Evolutionary conservation across 257 asterid genomes (phyloP).

Genomic region (Mentha longifolia): DNA sequence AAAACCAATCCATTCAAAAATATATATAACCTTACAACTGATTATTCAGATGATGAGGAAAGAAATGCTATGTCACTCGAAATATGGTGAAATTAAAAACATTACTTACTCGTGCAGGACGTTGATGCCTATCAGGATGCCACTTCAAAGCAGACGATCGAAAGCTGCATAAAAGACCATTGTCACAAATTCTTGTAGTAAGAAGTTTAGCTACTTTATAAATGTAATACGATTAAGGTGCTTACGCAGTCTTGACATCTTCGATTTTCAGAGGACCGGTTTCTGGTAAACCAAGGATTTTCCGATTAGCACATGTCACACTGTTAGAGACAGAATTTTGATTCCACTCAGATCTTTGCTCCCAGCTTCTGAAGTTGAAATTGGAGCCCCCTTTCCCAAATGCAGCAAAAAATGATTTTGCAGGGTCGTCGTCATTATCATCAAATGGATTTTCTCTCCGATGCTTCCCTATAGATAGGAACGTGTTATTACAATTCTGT

Average conservation of each 20-base stretch:
- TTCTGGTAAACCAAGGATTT: slow-evolving; percentile 74
- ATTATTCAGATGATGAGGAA: not conserved
- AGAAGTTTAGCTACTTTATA: not conserved
- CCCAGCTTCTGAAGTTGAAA: slow-evolving; percentile 55
- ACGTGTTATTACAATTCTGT: slow-evolving; percentile 11
- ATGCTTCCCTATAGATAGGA: slow-evolving; percentile 53
- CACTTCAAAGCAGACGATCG: slow-evolving; percentile 83
- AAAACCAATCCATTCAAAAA: not conserved
- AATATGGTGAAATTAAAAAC: not conserved
- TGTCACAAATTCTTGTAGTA: not conserved
- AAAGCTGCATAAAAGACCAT: slow-evolving; percentile 56
- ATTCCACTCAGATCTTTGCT: slow-evolving; percentile 50
- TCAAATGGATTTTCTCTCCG: slow-evolving; percentile 44
- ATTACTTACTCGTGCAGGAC: slow-evolving; percentile 67
- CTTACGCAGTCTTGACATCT: slow-evolving; percentile 95
- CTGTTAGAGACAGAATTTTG: slow-evolving; percentile 40
- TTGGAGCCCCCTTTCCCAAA: slow-evolving; percentile 56
- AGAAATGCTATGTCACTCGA: not conserved
- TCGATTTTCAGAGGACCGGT: slow-evolving; percentile 71
- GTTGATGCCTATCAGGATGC: slow-evolving; percentile 97
- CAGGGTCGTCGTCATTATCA: slow-evolving; percentile 50
- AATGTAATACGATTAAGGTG: slow-evolving; percentile 22
- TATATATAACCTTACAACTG: not conserved
- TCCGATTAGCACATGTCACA: slow-evolving; percentile 56
- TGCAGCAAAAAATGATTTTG: slow-evolving; percentile 54